Percentiles rank a stretch among this genome's conserved stretches.
Evolutionary conservation across 352 stramenopile genomes (phyloP).

Genomic region (Globisporangium recalcitrans): DNA sequence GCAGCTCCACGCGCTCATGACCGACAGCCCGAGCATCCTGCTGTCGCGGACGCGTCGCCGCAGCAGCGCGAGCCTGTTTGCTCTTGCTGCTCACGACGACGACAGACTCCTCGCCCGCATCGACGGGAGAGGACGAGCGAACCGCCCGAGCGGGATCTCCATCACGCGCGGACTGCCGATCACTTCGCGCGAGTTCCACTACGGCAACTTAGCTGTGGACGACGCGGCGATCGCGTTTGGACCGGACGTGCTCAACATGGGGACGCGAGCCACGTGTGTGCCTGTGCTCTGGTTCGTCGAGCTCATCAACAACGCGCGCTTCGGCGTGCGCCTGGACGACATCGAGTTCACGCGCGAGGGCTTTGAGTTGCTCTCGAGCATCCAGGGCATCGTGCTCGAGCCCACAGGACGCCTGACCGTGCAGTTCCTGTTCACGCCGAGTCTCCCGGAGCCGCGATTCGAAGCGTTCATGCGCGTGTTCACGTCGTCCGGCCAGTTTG

Average conservation of each 20-base stretch:
- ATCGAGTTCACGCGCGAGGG: slow-evolving; percentile 40
- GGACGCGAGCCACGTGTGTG: slow-evolving; percentile 31
- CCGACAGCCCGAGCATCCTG: slow-evolving; percentile 9
- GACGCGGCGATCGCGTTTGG: slow-evolving; percentile 35
- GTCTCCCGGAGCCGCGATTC: slow-evolving; percentile 19
- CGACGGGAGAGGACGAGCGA: slow-evolving; percentile 7
- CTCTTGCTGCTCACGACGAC: slow-evolving; percentile 1
- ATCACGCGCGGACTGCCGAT: slow-evolving; percentile 27
- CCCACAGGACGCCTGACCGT: slow-evolving; percentile 31
- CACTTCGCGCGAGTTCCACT: not conserved
- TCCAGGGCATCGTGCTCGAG: slow-evolving; percentile 31
- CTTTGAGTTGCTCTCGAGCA: slow-evolving; percentile 34
- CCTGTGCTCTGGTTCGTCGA: slow-evolving; percentile 26
- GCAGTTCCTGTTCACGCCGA: slow-evolving; percentile 33
- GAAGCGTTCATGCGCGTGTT: slow-evolving; percentile 33
- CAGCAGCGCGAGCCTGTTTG: slow-evolving; percentile 3
- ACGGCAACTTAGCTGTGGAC: slow-evolving; percentile 3
- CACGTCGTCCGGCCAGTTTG: slow-evolving; percentile 45
- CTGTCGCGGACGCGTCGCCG: not conserved
- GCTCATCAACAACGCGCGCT: slow-evolving; percentile 31
- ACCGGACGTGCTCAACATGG: slow-evolving; percentile 29
- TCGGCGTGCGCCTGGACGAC: slow-evolving; percentile 28
- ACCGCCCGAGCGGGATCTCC: slow-evolving; percentile 28
- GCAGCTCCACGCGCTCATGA: slow-evolving; percentile 5
- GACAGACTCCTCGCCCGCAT: slow-evolving; percentile 2